Conservation (phyloP, 306 rosid species). For the Dryas drummondii region DNA sequence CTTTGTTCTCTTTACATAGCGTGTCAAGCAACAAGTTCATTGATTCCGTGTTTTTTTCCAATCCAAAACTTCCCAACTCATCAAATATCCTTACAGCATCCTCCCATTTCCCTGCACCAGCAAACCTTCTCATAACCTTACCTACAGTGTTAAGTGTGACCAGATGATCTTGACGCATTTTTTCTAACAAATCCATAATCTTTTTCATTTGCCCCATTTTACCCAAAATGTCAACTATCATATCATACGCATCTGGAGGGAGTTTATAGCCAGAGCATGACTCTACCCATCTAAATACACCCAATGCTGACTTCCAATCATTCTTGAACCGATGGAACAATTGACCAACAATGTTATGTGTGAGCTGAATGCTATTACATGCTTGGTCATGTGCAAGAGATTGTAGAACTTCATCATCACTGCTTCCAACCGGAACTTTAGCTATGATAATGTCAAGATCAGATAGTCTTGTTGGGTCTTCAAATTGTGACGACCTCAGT, state of each 20-base stretch:
- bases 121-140: constrained; percentile 74
- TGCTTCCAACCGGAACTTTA: constrained; percentile 44
- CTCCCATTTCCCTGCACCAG: constrained; percentile 79
- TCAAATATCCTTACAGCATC: constrained; percentile 75
- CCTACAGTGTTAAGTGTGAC: constrained; percentile 54
- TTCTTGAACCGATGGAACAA: constrained; percentile 66
- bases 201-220: constrained; percentile 70
- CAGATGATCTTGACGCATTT: constrained; percentile 44
- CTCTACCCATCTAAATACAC: constrained; percentile 74
- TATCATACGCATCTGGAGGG: constrained; percentile 53
- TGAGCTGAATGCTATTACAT: constrained; percentile 41
- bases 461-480: constrained; percentile 25
- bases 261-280: constrained; percentile 43
- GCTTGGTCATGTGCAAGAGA: constrained; percentile 46
- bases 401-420: constrained; percentile 52
- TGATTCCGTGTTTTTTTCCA: constrained; percentile 70
- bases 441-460: constrained; percentile 52
- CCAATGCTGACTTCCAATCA: constrained; percentile 89
- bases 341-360: constrained; percentile 39
- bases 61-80: constrained; percentile 54
- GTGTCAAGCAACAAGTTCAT: constrained; percentile 89
- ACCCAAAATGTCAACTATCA: constrained; percentile 71
- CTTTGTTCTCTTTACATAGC: constrained; percentile 77
- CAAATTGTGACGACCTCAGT: constrained; percentile 25
- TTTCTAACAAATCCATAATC: constrained; percentile 48